These are phyloP conservation scores for Bondarzewia mesenterica DNA, from an alignment of 1,284 basidiomycete genomes.

Conservation along the genomic window DNA sequence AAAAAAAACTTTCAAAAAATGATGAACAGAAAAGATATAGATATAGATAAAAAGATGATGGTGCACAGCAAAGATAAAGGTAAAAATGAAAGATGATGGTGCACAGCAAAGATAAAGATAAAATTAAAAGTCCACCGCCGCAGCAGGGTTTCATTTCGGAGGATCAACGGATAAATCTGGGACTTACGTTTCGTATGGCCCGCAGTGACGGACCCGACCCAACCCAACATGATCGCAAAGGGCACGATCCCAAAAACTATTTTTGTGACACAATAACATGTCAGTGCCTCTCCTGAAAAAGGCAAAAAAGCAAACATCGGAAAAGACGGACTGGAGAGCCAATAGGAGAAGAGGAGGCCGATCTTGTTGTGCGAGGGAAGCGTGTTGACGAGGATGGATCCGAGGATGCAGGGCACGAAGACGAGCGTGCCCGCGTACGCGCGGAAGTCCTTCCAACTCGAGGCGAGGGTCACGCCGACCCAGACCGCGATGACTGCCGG, in stretches of 20 bases:
- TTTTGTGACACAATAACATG: too few relatives aligned
- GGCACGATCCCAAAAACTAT: slow-evolving; percentile 59
- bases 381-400: slow-evolving; percentile 52
- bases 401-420: slow-evolving; percentile 55
- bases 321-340: slow-evolving; percentile 48
- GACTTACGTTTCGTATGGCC: slow-evolving; percentile 62
- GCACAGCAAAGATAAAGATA: too few relatives aligned
- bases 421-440: slow-evolving; percentile 56
- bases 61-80: too few relatives aligned
- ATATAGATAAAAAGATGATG: too few relatives aligned
- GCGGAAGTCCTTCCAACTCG: slow-evolving; percentile 46
- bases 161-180: too few relatives aligned
- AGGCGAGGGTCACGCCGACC: slow-evolving; percentile 50
- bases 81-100: too few relatives aligned
- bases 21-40: too few relatives aligned
- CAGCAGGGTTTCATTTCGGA: too few relatives aligned
- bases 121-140: too few relatives aligned
- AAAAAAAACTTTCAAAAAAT: not conserved
- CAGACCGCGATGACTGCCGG: slow-evolving; percentile 45
- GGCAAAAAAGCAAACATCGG: too few relatives aligned
- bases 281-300: too few relatives aligned
- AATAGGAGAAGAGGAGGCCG: slow-evolving; percentile 52
- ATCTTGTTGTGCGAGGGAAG: slow-evolving; percentile 57
- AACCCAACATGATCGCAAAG: slow-evolving; percentile 62
- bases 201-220: slow-evolving; percentile 60